Evolutionary conservation across 805 yeast genomes (phyloP).

Genomic region (Metschnikowia chrysomelidarum): DNA sequence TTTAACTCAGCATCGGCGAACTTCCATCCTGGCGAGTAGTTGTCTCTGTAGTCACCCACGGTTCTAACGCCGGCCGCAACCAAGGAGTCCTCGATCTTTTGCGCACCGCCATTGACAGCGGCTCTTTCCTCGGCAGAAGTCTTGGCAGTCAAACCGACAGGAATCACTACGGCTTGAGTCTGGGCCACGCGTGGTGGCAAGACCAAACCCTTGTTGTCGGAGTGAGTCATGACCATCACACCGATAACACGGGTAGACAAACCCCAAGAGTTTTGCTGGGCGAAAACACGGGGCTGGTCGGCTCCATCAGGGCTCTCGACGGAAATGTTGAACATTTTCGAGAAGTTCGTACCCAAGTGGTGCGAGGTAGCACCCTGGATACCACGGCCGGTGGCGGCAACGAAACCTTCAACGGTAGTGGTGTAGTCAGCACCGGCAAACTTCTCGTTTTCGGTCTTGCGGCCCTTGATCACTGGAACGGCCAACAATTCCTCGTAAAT

Average conservation of each 20-base stretch:
- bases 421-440: slow-evolving; percentile 98
- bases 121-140: slow-evolving; percentile 73
- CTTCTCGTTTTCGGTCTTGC: slow-evolving; percentile 94
- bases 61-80: slow-evolving; percentile 66
- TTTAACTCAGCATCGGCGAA: slow-evolving; percentile 95
- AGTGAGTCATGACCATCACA: slow-evolving; percentile 98
- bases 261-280: slow-evolving; percentile 99
- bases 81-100: slow-evolving; percentile 63
- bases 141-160: slow-evolving; percentile 92
- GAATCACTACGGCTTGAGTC: slow-evolving; percentile 86
- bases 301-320: slow-evolving; percentile 95
- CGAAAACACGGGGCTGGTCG: slow-evolving; percentile 81
- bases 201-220: slow-evolving; percentile 97
- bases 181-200: slow-evolving; percentile 97
- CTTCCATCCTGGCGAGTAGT: slow-evolving; percentile 98
- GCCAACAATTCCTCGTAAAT: slow-evolving; percentile 91
- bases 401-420: slow-evolving; percentile 94
- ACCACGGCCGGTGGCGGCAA: slow-evolving; percentile 99
- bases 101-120: slow-evolving; percentile 67
- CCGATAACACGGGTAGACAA: slow-evolving; percentile 97
- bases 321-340: slow-evolving; percentile 94
- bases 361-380: slow-evolving; percentile 99
- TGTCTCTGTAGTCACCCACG: slow-evolving; percentile 84
- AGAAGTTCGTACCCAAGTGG: slow-evolving; percentile 96
- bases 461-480: slow-evolving; percentile 95